Conservation (phyloP, 163 green algal genomes). For the Prototheca cutis region DNA sequence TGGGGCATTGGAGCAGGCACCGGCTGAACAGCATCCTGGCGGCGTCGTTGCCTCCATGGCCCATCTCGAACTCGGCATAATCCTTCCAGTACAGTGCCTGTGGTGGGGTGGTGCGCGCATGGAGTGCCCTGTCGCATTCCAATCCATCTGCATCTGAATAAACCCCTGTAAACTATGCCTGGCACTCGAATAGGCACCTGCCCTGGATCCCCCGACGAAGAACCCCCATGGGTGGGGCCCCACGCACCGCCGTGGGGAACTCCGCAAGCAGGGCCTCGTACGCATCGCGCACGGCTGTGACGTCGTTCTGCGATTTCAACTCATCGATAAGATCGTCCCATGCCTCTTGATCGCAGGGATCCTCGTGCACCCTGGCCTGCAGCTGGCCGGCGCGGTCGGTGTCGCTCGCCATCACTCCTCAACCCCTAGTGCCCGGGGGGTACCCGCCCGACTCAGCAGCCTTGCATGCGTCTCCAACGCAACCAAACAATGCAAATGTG, state of each 20-base stretch:
- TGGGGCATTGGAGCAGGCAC: constrained; percentile 68
- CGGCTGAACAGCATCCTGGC: constrained; percentile 72
- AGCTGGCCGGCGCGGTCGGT: constrained; percentile 5
- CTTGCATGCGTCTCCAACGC: no score
- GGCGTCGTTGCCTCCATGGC: constrained; percentile 26
- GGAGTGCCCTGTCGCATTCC: no score
- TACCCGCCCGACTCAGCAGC: no score
- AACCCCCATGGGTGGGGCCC: no score
- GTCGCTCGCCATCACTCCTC: no score
- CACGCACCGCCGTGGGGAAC: constrained; percentile 41
- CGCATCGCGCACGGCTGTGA: constrained; percentile 10
- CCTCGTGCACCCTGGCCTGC: constrained; percentile 7
- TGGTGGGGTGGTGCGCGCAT: background rate
- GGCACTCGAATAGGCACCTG: no score
- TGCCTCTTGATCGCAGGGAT: constrained; percentile 24
- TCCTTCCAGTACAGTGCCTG: constrained; percentile 65
- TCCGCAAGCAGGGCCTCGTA: constrained; percentile 32
- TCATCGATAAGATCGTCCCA: constrained; percentile 29
- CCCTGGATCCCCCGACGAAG: no score
- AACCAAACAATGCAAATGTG: no score
- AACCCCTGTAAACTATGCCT: no score
- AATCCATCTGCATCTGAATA: no score
- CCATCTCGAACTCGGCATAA: constrained; percentile 71
- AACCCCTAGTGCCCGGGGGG: no score
- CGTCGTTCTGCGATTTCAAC: constrained; percentile 3